Conservation (phyloP, 495 filamentous ascomycete species). For the Staphylotrichum tortipilum region DNA sequence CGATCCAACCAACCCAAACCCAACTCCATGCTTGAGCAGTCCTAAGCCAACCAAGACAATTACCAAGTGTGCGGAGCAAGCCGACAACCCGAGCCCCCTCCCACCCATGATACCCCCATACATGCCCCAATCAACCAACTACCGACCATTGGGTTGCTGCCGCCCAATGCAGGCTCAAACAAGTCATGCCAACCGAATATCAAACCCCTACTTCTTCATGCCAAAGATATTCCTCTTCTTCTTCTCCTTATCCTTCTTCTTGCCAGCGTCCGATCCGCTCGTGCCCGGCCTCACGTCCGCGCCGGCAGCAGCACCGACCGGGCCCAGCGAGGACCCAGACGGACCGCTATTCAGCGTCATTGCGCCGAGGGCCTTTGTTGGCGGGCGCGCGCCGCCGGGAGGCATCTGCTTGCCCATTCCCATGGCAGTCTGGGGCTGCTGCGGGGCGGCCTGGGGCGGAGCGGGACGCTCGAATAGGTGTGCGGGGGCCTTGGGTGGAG, state of each 20-base stretch:
- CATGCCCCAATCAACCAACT: not conserved
- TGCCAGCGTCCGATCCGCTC: slow-evolving; percentile 26
- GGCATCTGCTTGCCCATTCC: slow-evolving; percentile 15
- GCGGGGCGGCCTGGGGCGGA: slow-evolving; percentile 22
- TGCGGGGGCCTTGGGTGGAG: slow-evolving; percentile 69
- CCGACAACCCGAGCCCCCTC: not conserved
- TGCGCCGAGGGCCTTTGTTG: slow-evolving; percentile 21
- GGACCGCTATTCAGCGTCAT: slow-evolving; percentile 19
- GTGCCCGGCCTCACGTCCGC: slow-evolving; percentile 20
- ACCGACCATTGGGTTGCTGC: too few species aligned
- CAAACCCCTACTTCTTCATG: slow-evolving; percentile 51
- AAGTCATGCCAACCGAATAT: too few species aligned
- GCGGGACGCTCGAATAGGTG: slow-evolving; percentile 78
- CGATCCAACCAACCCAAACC: not conserved
- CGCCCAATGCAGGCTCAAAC: not conserved
- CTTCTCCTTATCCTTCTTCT: slow-evolving; percentile 51
- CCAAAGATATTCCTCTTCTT: slow-evolving; percentile 75
- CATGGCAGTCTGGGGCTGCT: slow-evolving; percentile 22
- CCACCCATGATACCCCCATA: not conserved
- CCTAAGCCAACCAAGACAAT: not conserved
- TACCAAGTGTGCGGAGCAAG: too few species aligned
- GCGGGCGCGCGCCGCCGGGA: slow-evolving; percentile 20
- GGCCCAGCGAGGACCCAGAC: not conserved
- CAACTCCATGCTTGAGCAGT: slow-evolving; percentile 10
- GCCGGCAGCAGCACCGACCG: slow-evolving; percentile 11